These are phyloP conservation scores for Mucor velutinosus DNA, from an alignment of 371 early-diverging fungal species.

Conservation along the genomic window DNA sequence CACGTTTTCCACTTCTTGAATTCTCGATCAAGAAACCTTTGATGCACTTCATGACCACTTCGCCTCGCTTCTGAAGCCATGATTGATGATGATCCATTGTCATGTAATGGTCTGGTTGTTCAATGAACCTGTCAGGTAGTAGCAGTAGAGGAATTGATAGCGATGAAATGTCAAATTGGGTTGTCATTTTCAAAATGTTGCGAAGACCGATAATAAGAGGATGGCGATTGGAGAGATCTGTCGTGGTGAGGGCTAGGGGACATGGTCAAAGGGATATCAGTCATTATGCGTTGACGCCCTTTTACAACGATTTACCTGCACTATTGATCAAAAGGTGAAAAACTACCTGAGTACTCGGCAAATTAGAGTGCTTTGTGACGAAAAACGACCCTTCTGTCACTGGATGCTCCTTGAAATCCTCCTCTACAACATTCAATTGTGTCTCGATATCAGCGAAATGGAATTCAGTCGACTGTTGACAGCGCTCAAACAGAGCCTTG, in stretches of 20 bases:
- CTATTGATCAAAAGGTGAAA: constrained; percentile 70
- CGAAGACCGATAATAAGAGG: constrained; percentile 65
- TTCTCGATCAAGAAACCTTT: constrained; percentile 66
- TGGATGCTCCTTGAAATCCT: constrained; percentile 45
- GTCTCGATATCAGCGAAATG: constrained; percentile 74
- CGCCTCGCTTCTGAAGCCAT: constrained; percentile 56
- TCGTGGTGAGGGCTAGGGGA: constrained; percentile 25
- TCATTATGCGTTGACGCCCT: not conserved
- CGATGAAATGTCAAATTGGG: constrained; percentile 69
- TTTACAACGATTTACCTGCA: constrained; percentile 34
- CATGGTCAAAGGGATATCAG: not conserved
- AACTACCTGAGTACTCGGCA: constrained; percentile 73
- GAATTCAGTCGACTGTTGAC: constrained; percentile 74
- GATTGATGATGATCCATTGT: constrained; percentile 14
- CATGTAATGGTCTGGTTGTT: constrained; percentile 30
- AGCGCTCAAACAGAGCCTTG: constrained; percentile 66
- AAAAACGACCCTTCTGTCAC: constrained; percentile 74
- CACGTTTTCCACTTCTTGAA: constrained; percentile 45
- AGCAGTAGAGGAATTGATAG: constrained; percentile 70
- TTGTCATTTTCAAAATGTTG: constrained; percentile 63
- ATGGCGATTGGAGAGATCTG: constrained; percentile 54
- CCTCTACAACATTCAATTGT: constrained; percentile 61
- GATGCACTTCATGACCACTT: constrained; percentile 63
- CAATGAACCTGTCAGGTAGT: constrained; percentile 59
- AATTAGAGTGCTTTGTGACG: constrained; percentile 77